Percentiles rank a stretch among this genome's conserved stretches.
Conservation (phyloP, 495 filamentous ascomycete species). For the Collariella sp. region DNA sequence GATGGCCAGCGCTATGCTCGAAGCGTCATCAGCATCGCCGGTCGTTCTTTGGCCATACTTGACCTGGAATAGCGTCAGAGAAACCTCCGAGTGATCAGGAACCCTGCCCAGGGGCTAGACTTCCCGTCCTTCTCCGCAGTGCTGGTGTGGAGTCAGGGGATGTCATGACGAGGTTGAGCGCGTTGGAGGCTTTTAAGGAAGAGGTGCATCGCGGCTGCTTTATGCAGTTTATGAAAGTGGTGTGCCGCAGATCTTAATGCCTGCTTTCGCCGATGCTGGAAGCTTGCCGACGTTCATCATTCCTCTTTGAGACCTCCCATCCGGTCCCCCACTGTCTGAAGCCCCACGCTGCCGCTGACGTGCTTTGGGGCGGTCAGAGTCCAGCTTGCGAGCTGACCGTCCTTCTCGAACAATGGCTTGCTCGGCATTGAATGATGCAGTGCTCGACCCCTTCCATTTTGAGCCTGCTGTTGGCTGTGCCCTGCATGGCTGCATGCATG, state of each 20-base stretch:
- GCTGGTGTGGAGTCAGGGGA: background rate
- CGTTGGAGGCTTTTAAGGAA: background rate
- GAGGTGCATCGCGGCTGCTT: constrained; percentile 2
- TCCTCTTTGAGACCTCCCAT: background rate
- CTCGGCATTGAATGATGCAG: constrained; percentile 23
- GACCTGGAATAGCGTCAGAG: constrained; percentile 2
- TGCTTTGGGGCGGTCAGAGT: constrained; percentile 6
- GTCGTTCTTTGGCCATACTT: background rate
- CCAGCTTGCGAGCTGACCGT: background rate
- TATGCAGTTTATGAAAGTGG: background rate
- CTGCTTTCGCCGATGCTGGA: background rate
- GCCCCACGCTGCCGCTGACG: background rate
- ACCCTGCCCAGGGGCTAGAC: background rate
- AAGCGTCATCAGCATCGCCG: background rate
- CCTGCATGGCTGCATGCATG: constrained; percentile 24
- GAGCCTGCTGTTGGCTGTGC: constrained; percentile 22
- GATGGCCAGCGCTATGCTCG: background rate
- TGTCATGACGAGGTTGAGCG: background rate
- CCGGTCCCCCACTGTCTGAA: background rate
- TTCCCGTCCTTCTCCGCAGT: background rate
- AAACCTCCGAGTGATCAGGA: constrained; percentile 3
- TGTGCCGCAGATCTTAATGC: background rate
- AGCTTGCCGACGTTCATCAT: background rate
- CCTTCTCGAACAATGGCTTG: constrained; percentile 17
- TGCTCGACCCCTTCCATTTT: constrained; percentile 19